These are phyloP conservation scores for Priceomyces haplophilus DNA, from an alignment of 805 yeast species.

Conservation along the genomic window DNA sequence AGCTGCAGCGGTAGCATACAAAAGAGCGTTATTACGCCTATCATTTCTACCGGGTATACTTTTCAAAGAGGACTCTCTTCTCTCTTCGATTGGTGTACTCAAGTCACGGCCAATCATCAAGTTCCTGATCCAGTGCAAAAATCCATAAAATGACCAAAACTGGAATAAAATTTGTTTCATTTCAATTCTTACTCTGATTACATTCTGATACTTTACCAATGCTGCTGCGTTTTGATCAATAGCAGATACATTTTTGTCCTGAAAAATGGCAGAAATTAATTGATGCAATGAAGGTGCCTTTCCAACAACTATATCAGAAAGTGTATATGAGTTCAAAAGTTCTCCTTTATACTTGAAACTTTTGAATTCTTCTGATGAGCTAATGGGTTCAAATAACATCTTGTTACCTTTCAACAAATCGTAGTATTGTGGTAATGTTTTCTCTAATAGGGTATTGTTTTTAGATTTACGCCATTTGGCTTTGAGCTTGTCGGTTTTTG, in stretches of 20 bases:
- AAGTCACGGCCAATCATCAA: constrained; percentile 35
- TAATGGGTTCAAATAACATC: constrained; percentile 39
- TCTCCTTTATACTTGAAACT: constrained; percentile 19
- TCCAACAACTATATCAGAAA: constrained; percentile 30
- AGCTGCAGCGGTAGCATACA: constrained; percentile 23
- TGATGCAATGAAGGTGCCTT: constrained; percentile 35
- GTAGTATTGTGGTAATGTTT: constrained; percentile 18
- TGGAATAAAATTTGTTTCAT: constrained; percentile 36
- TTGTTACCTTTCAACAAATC: constrained; percentile 23
- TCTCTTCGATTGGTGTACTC: constrained; percentile 26
- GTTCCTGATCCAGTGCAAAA: constrained; percentile 38
- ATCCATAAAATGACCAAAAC: constrained; percentile 40
- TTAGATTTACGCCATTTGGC: constrained; percentile 15
- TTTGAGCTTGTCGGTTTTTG: constrained; percentile 18
- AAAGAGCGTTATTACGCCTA: constrained; percentile 20
- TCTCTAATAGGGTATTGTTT: constrained; percentile 3
- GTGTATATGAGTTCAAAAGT: constrained; percentile 26
- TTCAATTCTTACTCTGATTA: constrained; percentile 38
- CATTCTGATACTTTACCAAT: constrained; percentile 30
- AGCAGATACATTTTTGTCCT: constrained; percentile 17
- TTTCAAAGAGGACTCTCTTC: constrained; percentile 24
- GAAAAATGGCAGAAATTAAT: constrained; percentile 19
- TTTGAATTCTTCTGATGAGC: constrained; percentile 17
- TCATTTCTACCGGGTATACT: constrained; percentile 21
- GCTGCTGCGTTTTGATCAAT: constrained; percentile 14